A percentile compares a stretch with the other conserved stretches of the same genome.
Evolutionary conservation across 805 yeast species (phyloP).

Genomic region (Wickerhamiella vanderwaltii): DNA sequence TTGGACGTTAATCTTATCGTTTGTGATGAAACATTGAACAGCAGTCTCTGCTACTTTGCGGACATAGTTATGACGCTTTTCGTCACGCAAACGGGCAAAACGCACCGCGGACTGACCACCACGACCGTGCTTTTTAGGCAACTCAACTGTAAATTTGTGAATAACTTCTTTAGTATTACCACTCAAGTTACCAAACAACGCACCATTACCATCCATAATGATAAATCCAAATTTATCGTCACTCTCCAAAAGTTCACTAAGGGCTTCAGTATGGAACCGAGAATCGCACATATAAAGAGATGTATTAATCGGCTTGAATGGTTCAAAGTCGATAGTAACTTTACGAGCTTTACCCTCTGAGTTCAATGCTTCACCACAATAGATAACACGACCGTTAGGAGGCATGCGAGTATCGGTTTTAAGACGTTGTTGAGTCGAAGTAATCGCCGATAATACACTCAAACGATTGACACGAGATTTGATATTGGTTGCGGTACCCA

Average conservation of each 20-base stretch:
- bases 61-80: slow-evolving; percentile 96
- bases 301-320: slow-evolving; percentile 98
- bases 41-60: slow-evolving; percentile 98
- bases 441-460: slow-evolving; percentile 91
- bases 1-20: slow-evolving; percentile 84
- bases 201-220: slow-evolving; percentile 99
- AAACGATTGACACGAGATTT: slow-evolving; percentile 95
- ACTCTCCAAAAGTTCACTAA: slow-evolving; percentile 82
- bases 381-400: slow-evolving; percentile 84
- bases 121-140: slow-evolving; percentile 99
- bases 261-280: slow-evolving; percentile 95
- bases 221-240: slow-evolving; percentile 97
- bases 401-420: slow-evolving; percentile 85
- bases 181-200: slow-evolving; percentile 84
- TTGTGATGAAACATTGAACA: slow-evolving; percentile 91
- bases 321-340: slow-evolving; percentile 94
- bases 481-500: slow-evolving; percentile 97
- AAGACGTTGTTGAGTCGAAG: slow-evolving; percentile 94
- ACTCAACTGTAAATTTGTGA: slow-evolving; percentile 92
- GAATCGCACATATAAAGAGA: slow-evolving; percentile 91
- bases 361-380: slow-evolving; percentile 97
- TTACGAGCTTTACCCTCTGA: slow-evolving; percentile 97
- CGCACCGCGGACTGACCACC: slow-evolving; percentile 99
- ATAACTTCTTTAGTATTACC: slow-evolving; percentile 96
- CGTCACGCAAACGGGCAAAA: slow-evolving; percentile 97